These are phyloP conservation scores for Arxiozyma telluris DNA, from an alignment of 1,139 yeast genomes.

Conservation along the genomic window DNA sequence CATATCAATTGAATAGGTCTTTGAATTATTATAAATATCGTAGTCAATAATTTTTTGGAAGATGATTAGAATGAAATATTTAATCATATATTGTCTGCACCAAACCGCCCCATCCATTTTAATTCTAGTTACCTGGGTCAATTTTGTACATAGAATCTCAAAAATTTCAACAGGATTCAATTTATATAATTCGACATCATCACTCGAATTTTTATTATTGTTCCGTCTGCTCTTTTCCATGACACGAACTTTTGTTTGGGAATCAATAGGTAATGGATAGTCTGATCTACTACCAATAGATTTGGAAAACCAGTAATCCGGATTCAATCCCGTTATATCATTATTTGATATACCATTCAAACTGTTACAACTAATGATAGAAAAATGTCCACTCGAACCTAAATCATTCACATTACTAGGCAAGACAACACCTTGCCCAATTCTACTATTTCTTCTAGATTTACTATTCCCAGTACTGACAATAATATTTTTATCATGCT, in stretches of 20 bases:
- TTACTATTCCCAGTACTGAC: neutral
- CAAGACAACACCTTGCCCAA: neutral
- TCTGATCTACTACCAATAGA: slow-evolving; percentile 9
- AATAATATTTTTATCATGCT: slow-evolving; percentile 12
- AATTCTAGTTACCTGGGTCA: slow-evolving; percentile 8
- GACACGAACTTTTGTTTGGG: slow-evolving; percentile 13
- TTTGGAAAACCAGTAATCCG: slow-evolving; percentile 10
- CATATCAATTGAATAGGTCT: neutral
- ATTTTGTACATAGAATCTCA: slow-evolving; percentile 9
- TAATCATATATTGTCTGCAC: slow-evolving; percentile 27
- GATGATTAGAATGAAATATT: slow-evolving; percentile 15
- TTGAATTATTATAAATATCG: neutral
- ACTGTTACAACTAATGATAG: slow-evolving; percentile 1
- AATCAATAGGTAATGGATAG: slow-evolving; percentile 21
- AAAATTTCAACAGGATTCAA: slow-evolving; percentile 17
- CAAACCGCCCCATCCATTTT: slow-evolving; percentile 24
- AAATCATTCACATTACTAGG: neutral
- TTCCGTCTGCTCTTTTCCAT: slow-evolving; percentile 11
- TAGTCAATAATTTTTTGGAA: slow-evolving; percentile 6
- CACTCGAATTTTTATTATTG: slow-evolving; percentile 7
- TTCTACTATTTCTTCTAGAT: neutral
- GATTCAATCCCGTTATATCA: slow-evolving; percentile 4
- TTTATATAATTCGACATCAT: slow-evolving; percentile 12
- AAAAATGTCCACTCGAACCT: neutral
- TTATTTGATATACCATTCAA: neutral